Base-by-base conservation (phyloP, 495 filamentous ascomycete genomes). In the Penicillium alfredii region DNA sequence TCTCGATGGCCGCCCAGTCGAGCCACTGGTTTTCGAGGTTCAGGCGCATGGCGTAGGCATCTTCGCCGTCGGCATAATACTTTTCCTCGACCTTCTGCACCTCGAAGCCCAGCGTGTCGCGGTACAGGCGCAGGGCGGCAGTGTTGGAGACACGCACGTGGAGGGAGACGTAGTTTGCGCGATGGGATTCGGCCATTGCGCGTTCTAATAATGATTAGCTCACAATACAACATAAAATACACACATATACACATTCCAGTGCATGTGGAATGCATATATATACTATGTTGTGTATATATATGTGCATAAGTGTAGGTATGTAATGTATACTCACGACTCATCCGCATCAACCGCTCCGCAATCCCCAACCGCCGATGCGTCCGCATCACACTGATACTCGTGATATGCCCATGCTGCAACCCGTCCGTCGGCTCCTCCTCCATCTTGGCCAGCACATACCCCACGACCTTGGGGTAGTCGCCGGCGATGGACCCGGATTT, bases 371-470 rank as follows among this genome's bases (percentile, higher is more conserved):
- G 58, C 25, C 92, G 66, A 69, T 98, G 92, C 40, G 92, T 97
- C 48, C 92, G 72, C 93, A 97, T 98, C 15, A 98, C 92, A 62
- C 82, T 88, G 44, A 98, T 63, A 60, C 77, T 84, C 2, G 92
- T 98, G 61, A 98, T 98, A 65, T 98, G 92, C 13, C 92, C 92
- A 72, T 96, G 92, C 57, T 81, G 85, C 37, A 93, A 68, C 20
- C 88, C 88, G 61, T 97, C 88, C 40, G 80, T 55, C 1, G 92
- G 92, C 64, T 97, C 92, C 68, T 98, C 92, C 62, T 98, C 92
- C 93, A 98, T 97, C 74, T 98, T 98, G 24, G 92, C 90, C 16
- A 98, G 79, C 10, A 98, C 92, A 63, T 98, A 98, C 43, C 92
- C 92, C n/a, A 97, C 92, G 28, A 97, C 93, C 67, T 94, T 89